A percentile compares a stretch with the other conserved stretches of the same genome.
Conservation (phyloP, 2,329 filamentous ascomycete species). For the Fusarium tanahbumbuense region DNA sequence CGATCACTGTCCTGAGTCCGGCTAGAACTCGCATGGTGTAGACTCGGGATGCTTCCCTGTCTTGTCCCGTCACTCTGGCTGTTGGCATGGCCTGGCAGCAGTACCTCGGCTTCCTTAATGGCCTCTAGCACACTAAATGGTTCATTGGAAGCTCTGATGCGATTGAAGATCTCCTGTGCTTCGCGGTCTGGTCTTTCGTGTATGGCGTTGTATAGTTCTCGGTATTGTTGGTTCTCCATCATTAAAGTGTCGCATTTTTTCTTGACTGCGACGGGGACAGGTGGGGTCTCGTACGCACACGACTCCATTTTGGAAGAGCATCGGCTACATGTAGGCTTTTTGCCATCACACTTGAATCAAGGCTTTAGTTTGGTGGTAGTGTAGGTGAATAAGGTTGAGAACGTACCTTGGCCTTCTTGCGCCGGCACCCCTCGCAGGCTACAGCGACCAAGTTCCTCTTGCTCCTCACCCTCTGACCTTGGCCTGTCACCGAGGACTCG, state of each 20-base stretch:
- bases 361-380: neutral
- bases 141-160: constrained; percentile 7
- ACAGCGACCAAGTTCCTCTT: constrained; percentile 18
- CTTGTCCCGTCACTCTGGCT: neutral
- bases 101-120: constrained; percentile 12
- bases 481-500: neutral
- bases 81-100: neutral
- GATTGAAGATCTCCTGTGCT: constrained; percentile 14
- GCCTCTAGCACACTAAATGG: constrained; percentile 6
- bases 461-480: neutral
- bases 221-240: constrained; percentile 20
- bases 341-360: constrained; percentile 10
- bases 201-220: constrained; percentile 23
- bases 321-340: constrained; percentile 12
- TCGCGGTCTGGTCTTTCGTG: constrained; percentile 10
- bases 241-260: constrained; percentile 17
- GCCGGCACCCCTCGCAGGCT: constrained; percentile 21
- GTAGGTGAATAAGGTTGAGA: neutral
- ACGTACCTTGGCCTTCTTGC: constrained; percentile 20
- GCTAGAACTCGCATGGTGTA: neutral
- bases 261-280: constrained; percentile 7
- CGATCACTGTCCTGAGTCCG: neutral
- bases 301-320: constrained; percentile 12
- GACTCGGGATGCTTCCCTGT: neutral
- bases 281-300: constrained; percentile 8